These are phyloP conservation scores for Gracilariopsis chorda DNA, from an alignment of 23 red algal species.

Conservation along the genomic window DNA sequence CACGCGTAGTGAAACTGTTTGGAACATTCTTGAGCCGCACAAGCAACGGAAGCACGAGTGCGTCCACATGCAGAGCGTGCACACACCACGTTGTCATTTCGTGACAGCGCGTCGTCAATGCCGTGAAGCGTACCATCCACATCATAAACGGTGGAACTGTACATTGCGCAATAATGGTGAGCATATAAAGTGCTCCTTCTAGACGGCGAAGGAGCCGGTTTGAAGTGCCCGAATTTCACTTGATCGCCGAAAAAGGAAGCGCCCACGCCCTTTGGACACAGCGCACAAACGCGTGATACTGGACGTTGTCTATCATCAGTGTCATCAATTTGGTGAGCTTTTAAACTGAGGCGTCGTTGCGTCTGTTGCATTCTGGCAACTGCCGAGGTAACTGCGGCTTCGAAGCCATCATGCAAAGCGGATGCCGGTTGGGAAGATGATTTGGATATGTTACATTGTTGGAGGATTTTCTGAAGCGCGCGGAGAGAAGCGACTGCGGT, in stretches of 20 bases:
- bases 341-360: not conserved
- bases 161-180: constrained; percentile 38
- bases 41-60: not conserved
- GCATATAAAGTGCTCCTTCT: not conserved
- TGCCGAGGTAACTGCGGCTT: not conserved
- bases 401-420: constrained; percentile 19
- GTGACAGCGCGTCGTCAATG: not conserved
- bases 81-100: not conserved
- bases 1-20: constrained; percentile 29
- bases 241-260: not conserved
- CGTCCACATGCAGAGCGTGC: constrained; percentile 3
- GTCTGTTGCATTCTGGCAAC: not conserved
- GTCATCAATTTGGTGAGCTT: not conserved
- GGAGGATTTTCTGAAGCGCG: not conserved
- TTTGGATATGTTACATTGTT: not conserved
- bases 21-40: not conserved
- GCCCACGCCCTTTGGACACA: constrained; percentile 43
- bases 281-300: not conserved
- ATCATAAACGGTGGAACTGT: not conserved
- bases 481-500: not conserved
- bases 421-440: too few species aligned
- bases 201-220: not conserved
- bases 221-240: constrained; percentile 8
- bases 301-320: not conserved
- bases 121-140: not conserved